Evolutionary conservation across 2,329 filamentous ascomycete species (phyloP).

Genomic region (Metarhizium robertsii): DNA sequence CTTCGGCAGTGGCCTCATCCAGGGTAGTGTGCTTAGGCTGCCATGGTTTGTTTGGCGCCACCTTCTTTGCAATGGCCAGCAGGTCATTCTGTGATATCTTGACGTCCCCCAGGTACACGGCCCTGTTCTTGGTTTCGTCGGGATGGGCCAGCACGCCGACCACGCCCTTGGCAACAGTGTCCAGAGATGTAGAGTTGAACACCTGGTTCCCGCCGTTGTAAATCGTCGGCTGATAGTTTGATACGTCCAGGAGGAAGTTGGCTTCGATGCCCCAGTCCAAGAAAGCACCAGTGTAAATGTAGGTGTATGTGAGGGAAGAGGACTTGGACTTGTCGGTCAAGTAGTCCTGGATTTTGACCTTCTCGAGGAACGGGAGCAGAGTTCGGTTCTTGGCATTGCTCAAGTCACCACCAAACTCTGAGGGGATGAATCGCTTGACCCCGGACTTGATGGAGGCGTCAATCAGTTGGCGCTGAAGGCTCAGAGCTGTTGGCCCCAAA

Average conservation of each 20-base stretch:
- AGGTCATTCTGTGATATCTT: constrained; percentile 36
- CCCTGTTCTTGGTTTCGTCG: constrained; percentile 43
- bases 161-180: constrained; percentile 36
- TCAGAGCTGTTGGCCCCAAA: constrained; percentile 27
- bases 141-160: constrained; percentile 38
- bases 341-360: constrained; percentile 32
- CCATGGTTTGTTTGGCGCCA: constrained; percentile 37
- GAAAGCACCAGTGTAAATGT: constrained; percentile 44
- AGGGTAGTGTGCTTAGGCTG: constrained; percentile 27
- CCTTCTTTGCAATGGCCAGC: constrained; percentile 36
- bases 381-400: constrained; percentile 20
- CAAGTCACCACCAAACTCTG: constrained; percentile 40
- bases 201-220: constrained; percentile 39
- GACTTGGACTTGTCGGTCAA: constrained; percentile 30
- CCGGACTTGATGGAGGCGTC: constrained; percentile 51
- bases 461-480: constrained; percentile 32
- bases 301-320: constrained; percentile 42
- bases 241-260: constrained; percentile 34
- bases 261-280: constrained; percentile 45
- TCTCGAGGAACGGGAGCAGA: constrained; percentile 43
- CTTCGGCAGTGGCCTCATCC: constrained; percentile 16
- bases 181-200: constrained; percentile 39
- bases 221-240: constrained; percentile 29
- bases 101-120: constrained; percentile 35
- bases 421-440: constrained; percentile 52